These are phyloP conservation scores for Exophiala oligosperma DNA, from an alignment of 2,329 filamentous ascomycete species.

Conservation along the genomic window DNA sequence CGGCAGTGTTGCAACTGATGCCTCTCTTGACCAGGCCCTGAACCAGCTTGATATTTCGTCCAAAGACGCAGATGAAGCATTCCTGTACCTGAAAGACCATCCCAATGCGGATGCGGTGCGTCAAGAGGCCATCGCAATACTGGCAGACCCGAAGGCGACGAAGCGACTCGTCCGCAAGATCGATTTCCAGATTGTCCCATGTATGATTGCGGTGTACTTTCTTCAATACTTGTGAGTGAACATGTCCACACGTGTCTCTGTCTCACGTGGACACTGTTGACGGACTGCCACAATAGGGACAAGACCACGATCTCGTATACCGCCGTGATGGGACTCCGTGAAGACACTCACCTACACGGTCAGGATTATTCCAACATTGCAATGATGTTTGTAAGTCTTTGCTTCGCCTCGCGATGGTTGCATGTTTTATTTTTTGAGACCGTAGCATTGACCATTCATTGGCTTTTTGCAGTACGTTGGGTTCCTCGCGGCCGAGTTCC, in stretches of 20 bases:
- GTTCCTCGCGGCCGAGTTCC: slow-evolving; percentile 46
- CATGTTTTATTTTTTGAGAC: neutral
- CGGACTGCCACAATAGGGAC: slow-evolving; percentile 11
- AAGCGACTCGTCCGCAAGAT: slow-evolving; percentile 34
- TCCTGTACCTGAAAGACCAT: slow-evolving; percentile 22
- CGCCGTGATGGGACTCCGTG: slow-evolving; percentile 58
- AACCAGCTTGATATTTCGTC: slow-evolving; percentile 16
- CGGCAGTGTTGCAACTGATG: slow-evolving; percentile 2
- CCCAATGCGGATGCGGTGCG: slow-evolving; percentile 20
- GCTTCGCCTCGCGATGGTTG: too few species aligned
- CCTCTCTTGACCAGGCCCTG: slow-evolving; percentile 18
- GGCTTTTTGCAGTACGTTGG: slow-evolving; percentile 44
- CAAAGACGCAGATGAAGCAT: slow-evolving; percentile 25
- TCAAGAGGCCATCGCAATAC: slow-evolving; percentile 22
- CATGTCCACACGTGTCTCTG: neutral
- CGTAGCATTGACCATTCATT: neutral
- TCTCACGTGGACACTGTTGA: neutral
- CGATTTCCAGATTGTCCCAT: slow-evolving; percentile 35
- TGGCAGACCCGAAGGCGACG: slow-evolving; percentile 12
- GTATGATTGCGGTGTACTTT: slow-evolving; percentile 36
- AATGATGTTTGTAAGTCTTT: slow-evolving; percentile 45
- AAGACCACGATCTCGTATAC: slow-evolving; percentile 50
- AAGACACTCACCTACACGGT: slow-evolving; percentile 48
- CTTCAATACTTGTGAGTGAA: slow-evolving; percentile 32
- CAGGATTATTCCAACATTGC: slow-evolving; percentile 57